Base-by-base conservation (phyloP, 306 rosid species). In the Vigna radiata region DNA sequence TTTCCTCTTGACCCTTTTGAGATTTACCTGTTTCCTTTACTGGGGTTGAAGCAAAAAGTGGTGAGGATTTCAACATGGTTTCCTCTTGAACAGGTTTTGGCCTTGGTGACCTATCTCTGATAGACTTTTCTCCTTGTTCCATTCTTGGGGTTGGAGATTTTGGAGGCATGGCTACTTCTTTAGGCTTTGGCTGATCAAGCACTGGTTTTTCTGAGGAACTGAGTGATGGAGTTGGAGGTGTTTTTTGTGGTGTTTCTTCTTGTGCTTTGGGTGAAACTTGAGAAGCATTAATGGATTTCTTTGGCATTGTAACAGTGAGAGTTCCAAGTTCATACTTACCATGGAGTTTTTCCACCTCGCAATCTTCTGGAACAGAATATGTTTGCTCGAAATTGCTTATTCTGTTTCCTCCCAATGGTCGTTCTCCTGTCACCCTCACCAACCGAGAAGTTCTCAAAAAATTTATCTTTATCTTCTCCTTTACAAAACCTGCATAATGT, bases 221-320 rank as follows among this genome's bases (percentile, higher is more conserved):
- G 1, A 33, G 7, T 27, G 18, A 18, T 7, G 73, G 39, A 13
- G 50, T 23, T 68, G 54, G 60, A 54, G 10, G 16, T 18, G 44
- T 62, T 63, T 62, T 80, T 63, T 58, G 78, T 31, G 71, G 11
- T 60, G 84, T 6, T 21, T 56, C n/a, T 1, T 54, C 61, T 71
- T 54, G 43, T 59, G 72, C 52, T 63, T 50, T 39, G 14, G 83
- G 85, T 25, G 66, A 6, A 18, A 18, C 37, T 17, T 15, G 11
- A 48, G 77, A n/a, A 33, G 64, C 14, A 11, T 8, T 9, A 41
- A 11, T 21, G 13, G 43, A 33, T 50, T 79, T 81, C 76, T 88
- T 90, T 73, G 91, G 91, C 81, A 90, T 71, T 77, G 84, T 84
- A 29, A 90, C 37, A 52, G 77, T 72, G 16, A 90, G 92, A 67